A percentile compares a stretch with the other conserved stretches of the same genome.
These are phyloP conservation scores for Phyllosticta citribraziliensis DNA, from an alignment of 2,329 filamentous ascomycete species.

Conservation along the genomic window DNA sequence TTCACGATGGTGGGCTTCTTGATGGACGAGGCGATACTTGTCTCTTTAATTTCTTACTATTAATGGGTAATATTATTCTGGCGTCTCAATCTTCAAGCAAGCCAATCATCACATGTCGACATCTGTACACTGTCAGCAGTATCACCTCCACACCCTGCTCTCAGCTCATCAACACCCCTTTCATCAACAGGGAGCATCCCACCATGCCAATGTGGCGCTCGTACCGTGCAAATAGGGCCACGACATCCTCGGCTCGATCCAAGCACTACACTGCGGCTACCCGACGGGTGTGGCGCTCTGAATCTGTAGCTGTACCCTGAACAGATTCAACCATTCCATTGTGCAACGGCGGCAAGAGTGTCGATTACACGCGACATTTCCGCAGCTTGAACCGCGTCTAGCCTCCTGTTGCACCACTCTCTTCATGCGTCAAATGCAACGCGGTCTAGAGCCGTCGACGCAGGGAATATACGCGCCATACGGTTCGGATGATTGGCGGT, in stretches of 20 bases:
- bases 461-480: too few relatives aligned
- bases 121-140: too few relatives aligned
- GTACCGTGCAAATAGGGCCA: neutral
- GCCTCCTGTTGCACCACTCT: too few relatives aligned
- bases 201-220: neutral
- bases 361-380: too few relatives aligned
- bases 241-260: neutral
- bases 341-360: too few relatives aligned
- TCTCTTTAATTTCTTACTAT: neutral
- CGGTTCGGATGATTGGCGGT: too few relatives aligned
- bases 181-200: neutral
- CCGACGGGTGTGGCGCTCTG: neutral
- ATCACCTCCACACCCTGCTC: neutral
- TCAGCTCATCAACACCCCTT: neutral
- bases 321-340: too few relatives aligned
- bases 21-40: neutral
- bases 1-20: neutral
- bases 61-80: neutral
- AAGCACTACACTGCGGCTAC: neutral
- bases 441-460: too few relatives aligned
- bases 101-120: too few relatives aligned
- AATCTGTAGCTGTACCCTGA: neutral
- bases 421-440: too few relatives aligned
- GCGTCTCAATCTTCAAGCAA: neutral
- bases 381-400: too few relatives aligned